Conservation (phyloP, 495 filamentous ascomycete genomes). For the Aspergillus funiculosus region DNA sequence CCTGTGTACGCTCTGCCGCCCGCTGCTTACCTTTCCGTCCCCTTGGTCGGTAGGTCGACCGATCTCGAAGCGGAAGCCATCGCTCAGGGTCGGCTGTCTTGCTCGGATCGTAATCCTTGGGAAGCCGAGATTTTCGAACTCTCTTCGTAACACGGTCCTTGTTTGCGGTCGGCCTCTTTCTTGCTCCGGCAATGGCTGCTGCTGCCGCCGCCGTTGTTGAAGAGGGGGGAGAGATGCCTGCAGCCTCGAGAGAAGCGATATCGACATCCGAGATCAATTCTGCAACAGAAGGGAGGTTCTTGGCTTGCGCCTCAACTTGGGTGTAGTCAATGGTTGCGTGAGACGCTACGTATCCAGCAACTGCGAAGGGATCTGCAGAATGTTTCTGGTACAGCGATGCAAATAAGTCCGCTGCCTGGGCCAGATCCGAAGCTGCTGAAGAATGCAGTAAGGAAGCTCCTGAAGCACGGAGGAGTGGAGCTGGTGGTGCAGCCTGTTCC, state of each 20-base stretch:
- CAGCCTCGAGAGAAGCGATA: constrained; percentile 61
- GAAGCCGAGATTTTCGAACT: constrained; percentile 60
- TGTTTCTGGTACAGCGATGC: constrained; percentile 56
- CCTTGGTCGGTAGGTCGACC: constrained; percentile 83
- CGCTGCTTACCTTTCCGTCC: constrained; percentile 85
- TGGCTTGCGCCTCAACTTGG: constrained; percentile 54
- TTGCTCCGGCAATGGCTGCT: constrained; percentile 37
- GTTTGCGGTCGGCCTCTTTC: constrained; percentile 55
- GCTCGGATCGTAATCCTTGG: constrained; percentile 68
- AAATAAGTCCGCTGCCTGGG: constrained; percentile 70
- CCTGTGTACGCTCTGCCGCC: constrained; percentile 73
- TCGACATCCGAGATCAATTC: constrained; percentile 64
- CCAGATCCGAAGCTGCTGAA: constrained; percentile 56
- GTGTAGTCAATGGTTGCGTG: constrained; percentile 61
- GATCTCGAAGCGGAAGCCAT: constrained; percentile 85
- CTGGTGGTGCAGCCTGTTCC: constrained; percentile 44
- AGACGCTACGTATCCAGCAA: constrained; percentile 79
- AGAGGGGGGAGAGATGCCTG: constrained; percentile 65
- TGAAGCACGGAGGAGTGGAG: constrained; percentile 68
- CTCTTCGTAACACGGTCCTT: constrained; percentile 54
- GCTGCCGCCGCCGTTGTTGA: constrained; percentile 31
- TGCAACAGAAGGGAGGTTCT: constrained; percentile 58
- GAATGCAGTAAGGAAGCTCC: constrained; percentile 75
- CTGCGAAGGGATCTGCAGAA: constrained; percentile 56
- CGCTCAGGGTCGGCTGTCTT: constrained; percentile 83